Evolutionary conservation across 305 asterid species (phyloP).

Genomic region (Fraxinus angustifolia): DNA sequence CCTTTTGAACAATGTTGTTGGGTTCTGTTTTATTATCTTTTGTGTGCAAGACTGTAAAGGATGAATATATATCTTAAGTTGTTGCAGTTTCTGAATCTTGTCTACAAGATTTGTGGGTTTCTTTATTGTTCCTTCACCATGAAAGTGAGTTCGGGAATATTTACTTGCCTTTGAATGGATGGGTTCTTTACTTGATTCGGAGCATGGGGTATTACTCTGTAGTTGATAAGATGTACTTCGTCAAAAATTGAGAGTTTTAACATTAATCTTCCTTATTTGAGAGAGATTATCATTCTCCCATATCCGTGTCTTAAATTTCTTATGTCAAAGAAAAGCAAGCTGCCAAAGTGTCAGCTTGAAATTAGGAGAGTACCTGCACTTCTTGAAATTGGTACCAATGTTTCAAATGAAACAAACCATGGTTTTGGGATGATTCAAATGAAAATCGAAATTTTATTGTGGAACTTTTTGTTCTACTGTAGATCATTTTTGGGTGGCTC

Average conservation of each 20-base stretch:
- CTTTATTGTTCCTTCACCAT: neutral
- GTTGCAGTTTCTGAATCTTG: neutral
- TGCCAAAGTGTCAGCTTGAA: neutral
- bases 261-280: neutral
- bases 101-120: neutral
- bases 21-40: conserved; percentile 18
- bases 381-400: neutral
- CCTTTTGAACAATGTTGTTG: conserved; percentile 22
- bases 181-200: neutral
- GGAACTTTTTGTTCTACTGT: neutral
- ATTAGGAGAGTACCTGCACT: neutral
- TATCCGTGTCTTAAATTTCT: neutral
- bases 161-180: neutral
- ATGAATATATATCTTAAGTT: neutral
- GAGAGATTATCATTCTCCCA: neutral
- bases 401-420: neutral
- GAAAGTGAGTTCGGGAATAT: neutral
- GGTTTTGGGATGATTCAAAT: neutral
- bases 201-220: neutral
- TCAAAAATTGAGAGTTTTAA: neutral
- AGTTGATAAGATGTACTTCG: neutral
- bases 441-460: neutral
- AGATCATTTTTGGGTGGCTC: neutral
- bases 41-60: conserved; percentile 1
- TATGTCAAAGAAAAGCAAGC: neutral